Base-by-base conservation (phyloP, 352 stramenopile genomes). In the Globisporangium acanthophoron region DNA sequence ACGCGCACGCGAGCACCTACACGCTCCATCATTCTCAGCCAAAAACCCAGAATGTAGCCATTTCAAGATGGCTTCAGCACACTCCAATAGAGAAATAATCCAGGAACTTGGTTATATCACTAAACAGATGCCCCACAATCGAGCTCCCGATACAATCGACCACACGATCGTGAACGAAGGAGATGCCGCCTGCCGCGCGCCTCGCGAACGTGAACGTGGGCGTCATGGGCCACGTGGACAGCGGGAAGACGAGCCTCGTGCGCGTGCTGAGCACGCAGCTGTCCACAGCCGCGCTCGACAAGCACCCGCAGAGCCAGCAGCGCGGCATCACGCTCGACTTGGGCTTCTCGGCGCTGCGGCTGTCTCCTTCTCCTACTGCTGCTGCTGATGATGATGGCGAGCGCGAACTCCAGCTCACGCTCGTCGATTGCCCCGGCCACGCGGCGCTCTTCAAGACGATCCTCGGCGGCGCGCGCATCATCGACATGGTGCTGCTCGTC, bases 381-480 rank as follows among this genome's bases (percentile, higher is more conserved):
- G 41, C 5, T 11, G 1, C 15, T 27, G 24, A 1, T 27, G 24
- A 41, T 39, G 33, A 0, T 47, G 47, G 55, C 39, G 62, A 75
- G 58, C 70, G 72, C 51, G 57, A 71, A 21, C 60, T 98, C 7
- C 96, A 99, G 69, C 90, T 98, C 59, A 99, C 96, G 21, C 67
- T 98, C 12, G 92, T 98, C 12, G 89, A 97, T 70, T 96, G 97
- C 74, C 97, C 97, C 1, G 97, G 97, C 4, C 97, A 99, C 69
- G 96, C 97, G 24, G 98, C 90, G 18, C 75, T 99, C 11, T 99
- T 99, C 63, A 90, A 97, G 58, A 99, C 97, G n/a, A 99, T 99
- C 57, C 97, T 99, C 41, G 96, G 94, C 35, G 97, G 96, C 54
- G 93, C 97, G 44, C 94, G 98, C 73, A 99, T 99, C 67, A 99